Conservation (phyloP, 2,329 filamentous ascomycete species). For the Plenodomus tracheiphilus region DNA sequence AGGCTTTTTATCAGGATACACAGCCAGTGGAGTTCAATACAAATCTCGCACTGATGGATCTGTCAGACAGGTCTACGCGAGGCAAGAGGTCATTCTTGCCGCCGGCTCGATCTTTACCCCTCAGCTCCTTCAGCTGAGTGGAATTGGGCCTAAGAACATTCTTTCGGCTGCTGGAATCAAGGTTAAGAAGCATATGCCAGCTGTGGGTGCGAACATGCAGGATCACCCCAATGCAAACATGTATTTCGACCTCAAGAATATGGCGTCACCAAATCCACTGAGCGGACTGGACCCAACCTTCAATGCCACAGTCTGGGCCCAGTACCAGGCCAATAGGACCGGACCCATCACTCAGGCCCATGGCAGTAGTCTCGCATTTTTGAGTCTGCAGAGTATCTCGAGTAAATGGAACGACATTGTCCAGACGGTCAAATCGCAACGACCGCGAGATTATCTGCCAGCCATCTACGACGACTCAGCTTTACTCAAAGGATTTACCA, state of each 20-base stretch:
- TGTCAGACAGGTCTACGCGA: conserved; percentile 24
- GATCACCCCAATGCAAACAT: conserved; percentile 32
- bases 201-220: conserved; percentile 40
- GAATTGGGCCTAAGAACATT: conserved; percentile 30
- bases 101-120: conserved; percentile 61
- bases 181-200: conserved; percentile 31
- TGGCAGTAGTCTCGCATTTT: conserved; percentile 26
- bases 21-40: conserved; percentile 25
- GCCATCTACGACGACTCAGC: conserved; percentile 18
- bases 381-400: conserved; percentile 20
- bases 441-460: conserved; percentile 19
- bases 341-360: conserved; percentile 34
- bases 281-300: conserved; percentile 27
- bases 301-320: conserved; percentile 27
- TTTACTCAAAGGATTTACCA: conserved; percentile 23
- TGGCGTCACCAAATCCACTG: conserved; percentile 21
- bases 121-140: conserved; percentile 50
- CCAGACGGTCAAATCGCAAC: conserved; percentile 21
- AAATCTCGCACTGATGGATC: conserved; percentile 22
- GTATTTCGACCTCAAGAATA: conserved; percentile 25
- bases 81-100: conserved; percentile 61
- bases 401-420: conserved; percentile 21
- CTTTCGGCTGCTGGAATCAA: conserved; percentile 26
- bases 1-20: conserved; percentile 14
- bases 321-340: conserved; percentile 30